Conservation (phyloP, 2,329 filamentous ascomycete species). For the Phoma sp. region DNA sequence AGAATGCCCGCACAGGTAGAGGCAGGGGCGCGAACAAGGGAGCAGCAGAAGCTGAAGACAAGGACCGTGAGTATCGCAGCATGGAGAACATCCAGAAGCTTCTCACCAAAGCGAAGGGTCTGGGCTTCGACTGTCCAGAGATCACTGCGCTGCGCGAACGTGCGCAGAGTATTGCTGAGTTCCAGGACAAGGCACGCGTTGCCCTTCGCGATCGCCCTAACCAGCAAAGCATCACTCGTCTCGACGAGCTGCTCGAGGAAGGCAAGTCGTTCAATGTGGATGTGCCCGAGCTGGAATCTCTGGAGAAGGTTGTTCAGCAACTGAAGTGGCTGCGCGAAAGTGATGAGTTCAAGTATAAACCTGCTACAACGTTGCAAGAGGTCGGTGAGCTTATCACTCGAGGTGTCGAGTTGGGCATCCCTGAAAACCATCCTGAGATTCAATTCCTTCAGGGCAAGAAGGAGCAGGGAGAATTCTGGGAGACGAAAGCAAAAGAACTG, state of each 20-base stretch:
- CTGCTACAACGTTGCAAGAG: conserved; percentile 74
- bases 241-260: conserved; percentile 90
- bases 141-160: conserved; percentile 86
- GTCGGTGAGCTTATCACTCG: conserved; percentile 80
- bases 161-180: conserved; percentile 81
- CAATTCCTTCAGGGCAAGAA: conserved; percentile 78
- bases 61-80: conserved; percentile 82
- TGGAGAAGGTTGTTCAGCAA: conserved; percentile 82
- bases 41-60: conserved; percentile 79
- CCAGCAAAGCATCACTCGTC: conserved; percentile 68
- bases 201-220: conserved; percentile 67
- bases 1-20: conserved; percentile 89
- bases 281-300: conserved; percentile 82
- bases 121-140: conserved; percentile 93
- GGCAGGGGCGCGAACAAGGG: conserved; percentile 69
- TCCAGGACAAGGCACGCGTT: conserved; percentile 76
- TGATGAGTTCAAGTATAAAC: conserved; percentile 66
- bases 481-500: conserved; percentile 88
- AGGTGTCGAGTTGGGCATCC: conserved; percentile 78
- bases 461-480: conserved; percentile 83
- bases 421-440: conserved; percentile 81
- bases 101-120: conserved; percentile 80
- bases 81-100: conserved; percentile 88
- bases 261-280: conserved; percentile 91
- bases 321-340: conserved; percentile 88